A percentile compares a stretch with the other conserved stretches of the same genome.
phyloP scores from a whole-genome alignment of 805 yeast genomes.

The Blastobotrys parvus region DNA sequence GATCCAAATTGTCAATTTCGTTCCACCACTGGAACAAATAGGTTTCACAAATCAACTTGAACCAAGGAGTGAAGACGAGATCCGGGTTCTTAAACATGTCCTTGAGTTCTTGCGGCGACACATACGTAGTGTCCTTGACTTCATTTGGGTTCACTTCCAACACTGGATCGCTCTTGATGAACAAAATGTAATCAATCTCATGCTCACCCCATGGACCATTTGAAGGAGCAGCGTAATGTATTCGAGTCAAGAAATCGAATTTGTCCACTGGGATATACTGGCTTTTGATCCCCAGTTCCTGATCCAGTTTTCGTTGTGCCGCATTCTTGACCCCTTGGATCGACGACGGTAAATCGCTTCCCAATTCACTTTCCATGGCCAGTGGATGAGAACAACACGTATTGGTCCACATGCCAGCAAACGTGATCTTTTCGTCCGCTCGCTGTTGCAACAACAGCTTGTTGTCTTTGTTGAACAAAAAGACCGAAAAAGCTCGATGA shows the following conservation, averaged over 20 bases:
- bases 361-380: constrained; percentile 74
- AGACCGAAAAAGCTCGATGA: constrained; percentile 96
- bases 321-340: constrained; percentile 77
- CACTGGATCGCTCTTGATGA: constrained; percentile 50
- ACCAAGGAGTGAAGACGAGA: constrained; percentile 95
- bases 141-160: constrained; percentile 64
- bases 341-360: constrained; percentile 50
- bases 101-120: constrained; percentile 55
- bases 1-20: constrained; percentile 49
- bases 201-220: constrained; percentile 93
- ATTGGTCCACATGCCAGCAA: constrained; percentile 96
- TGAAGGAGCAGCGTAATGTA: constrained; percentile 81
- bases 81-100: constrained; percentile 61
- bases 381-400: constrained; percentile 98
- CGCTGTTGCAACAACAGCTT: constrained; percentile 86
- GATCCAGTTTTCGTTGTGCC: constrained; percentile 85
- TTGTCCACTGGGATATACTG: constrained; percentile 51
- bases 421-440: constrained; percentile 93
- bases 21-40: constrained; percentile 95
- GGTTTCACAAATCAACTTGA: constrained; percentile 86
- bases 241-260: constrained; percentile 82
- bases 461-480: constrained; percentile 70
- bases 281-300: constrained; percentile 78
- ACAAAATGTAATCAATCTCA: constrained; percentile 89
- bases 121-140: constrained; percentile 74